Evolutionary conservation across 1,284 basidiomycete species (phyloP).

Genomic region (Rhodotorula sp.): DNA sequence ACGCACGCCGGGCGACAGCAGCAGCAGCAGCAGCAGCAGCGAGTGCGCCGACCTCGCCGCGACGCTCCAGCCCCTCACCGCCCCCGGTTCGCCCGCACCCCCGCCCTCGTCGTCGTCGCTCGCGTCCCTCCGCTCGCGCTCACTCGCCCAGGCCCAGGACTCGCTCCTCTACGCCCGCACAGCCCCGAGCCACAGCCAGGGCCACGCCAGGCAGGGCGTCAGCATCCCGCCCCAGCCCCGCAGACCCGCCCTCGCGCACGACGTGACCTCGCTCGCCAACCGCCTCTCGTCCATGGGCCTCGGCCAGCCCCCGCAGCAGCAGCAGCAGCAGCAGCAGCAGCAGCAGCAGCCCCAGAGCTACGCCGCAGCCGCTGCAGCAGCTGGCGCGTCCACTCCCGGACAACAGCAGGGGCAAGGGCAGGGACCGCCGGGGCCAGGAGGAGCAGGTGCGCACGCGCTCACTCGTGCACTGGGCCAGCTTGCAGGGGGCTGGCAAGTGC

Average conservation of each 20-base stretch:
- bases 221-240: background rate
- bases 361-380: background rate
- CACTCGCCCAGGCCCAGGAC: background rate
- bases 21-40: background rate
- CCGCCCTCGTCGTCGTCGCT: background rate
- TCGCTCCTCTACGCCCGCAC: too few relatives aligned
- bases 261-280: background rate
- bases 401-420: too few relatives aligned
- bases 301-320: background rate
- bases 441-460: background rate
- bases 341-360: constrained; percentile 5
- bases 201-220: background rate
- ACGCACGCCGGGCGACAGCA: too few relatives aligned
- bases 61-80: background rate
- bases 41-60: too few relatives aligned
- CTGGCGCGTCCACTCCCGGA: background rate
- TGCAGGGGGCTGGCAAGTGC: background rate
- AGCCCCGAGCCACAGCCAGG: background rate
- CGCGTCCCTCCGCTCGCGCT: background rate
- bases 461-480: background rate
- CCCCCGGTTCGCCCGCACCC: too few relatives aligned
- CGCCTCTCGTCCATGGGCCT: background rate
- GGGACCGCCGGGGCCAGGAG: background rate
- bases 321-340: background rate
- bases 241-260: background rate